Evolutionary conservation across 208 protist species (phyloP), one percentile per base, ranked within the genome.

Genomic region (Trypanosoma theileri): DNA sequence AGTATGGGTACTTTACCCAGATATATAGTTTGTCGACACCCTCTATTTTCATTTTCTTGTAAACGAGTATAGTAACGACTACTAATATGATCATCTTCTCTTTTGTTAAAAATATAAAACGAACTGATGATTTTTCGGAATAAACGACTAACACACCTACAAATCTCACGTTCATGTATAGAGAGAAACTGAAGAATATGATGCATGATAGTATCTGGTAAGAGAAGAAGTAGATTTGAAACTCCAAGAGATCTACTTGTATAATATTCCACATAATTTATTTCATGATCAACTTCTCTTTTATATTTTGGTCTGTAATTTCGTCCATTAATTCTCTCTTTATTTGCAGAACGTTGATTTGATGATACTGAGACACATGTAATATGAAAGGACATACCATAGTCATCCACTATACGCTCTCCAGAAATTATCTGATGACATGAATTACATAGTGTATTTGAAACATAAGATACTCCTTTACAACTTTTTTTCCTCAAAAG

Each of bases 81-180:
- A 52, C 11, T 41, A 10, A 66, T 1, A 46, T 61, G n/a, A 48
- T 73, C 44, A 45, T 66, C 68, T 53, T 73, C 59, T 53, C 68
- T 51, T 41, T 65, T 66, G 14, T 40, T n/a, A 66, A 73, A 66
- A 8, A 64, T 45, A 56, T 67, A 66, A 61, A 73, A 73, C 7
- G 58, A 61, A 24, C 42, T 40, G 42, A 73, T 22, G n/a, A 35
- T 22, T 42, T 61, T 65, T 46, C 58, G 68, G 48, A 73, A 66
- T 56, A 6, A 42, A 60, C 58, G 41, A 51, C 42, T 62, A 57
- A 73, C 68, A 22, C 54, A 6, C n/a, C 68, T 41, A 46, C 57
- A 73, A 54, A 65, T 10, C 13, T 73, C 59, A 17, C 68, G 56
- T 16, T 57, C 44, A 28, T 41, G 11, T 48, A 28, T 17, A 28